phyloP scores from a whole-genome alignment of 1,284 basidiomycete species.

The Malassezia furfur region DNA sequence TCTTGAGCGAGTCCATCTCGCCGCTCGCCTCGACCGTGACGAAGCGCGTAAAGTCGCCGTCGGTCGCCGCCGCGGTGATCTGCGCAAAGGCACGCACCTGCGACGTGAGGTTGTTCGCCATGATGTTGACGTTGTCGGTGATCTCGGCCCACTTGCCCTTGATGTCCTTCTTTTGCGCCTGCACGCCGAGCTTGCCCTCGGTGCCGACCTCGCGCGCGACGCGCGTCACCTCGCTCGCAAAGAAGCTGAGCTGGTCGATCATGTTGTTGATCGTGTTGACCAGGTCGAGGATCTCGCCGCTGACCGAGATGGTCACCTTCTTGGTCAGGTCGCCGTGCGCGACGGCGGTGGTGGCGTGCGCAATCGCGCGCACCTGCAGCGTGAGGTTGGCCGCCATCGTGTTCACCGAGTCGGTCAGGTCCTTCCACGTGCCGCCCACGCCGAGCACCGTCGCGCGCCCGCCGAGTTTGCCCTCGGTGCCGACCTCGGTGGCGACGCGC shows the following conservation, averaged over 20 bases:
- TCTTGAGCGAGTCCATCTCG: slow-evolving; percentile 99
- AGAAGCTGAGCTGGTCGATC: slow-evolving; percentile 63
- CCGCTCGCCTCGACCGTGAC: slow-evolving; percentile 97
- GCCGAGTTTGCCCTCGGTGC: slow-evolving; percentile 48
- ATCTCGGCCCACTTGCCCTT: slow-evolving; percentile 99
- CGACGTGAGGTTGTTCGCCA: slow-evolving; percentile 75
- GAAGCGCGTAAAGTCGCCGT: slow-evolving; percentile 96
- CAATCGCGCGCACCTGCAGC: slow-evolving; percentile 86
- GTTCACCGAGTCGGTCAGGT: slow-evolving; percentile 70
- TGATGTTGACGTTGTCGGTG: slow-evolving; percentile 60
- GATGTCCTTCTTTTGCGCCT: slow-evolving; percentile 91
- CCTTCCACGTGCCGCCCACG: slow-evolving; percentile 52
- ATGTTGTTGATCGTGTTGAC: slow-evolving; percentile 59
- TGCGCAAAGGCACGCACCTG: slow-evolving; percentile 99
- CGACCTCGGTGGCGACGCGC: slow-evolving; percentile 48
- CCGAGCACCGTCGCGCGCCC: slow-evolving; percentile 47
- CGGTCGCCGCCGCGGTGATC: slow-evolving; percentile 95
- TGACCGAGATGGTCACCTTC: slow-evolving; percentile 82
- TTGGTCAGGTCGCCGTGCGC: slow-evolving; percentile 85
- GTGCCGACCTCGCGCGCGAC: slow-evolving; percentile 91
- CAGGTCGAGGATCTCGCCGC: slow-evolving; percentile 87
- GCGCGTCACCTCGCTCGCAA: slow-evolving; percentile 86
- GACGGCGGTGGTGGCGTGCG: slow-evolving; percentile 88
- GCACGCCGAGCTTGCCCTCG: slow-evolving; percentile 90
- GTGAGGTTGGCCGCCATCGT: slow-evolving; percentile 63